Base-by-base conservation (phyloP, 1,284 basidiomycete genomes). In the Ustilago hordei region DNA sequence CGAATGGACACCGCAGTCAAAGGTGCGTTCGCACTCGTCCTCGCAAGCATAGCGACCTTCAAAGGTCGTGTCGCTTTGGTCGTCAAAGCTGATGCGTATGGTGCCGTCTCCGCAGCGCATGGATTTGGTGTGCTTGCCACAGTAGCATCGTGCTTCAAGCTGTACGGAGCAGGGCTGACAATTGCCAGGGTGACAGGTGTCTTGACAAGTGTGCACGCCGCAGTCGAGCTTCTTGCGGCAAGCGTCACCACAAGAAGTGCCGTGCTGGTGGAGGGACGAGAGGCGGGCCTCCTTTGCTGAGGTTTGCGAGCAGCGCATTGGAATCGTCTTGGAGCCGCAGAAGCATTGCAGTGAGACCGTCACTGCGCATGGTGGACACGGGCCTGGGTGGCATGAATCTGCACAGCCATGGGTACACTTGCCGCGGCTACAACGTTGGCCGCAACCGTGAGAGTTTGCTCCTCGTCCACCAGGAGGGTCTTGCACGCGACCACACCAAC, bases 311-410 rank as follows among this genome's bases (percentile, higher is more conserved):
- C 84, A 86, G 28, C 84, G 78, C 61, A 80, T 71, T 1, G 80
- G 60, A 8, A 82, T 64, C 36, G 62, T 61, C 31, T 82, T 69
- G 43, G 70, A 65, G 5, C 84, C 84, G 63, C 84, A 86, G 67
- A 81, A 85, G 64, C 84, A 86, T 15, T 76, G 67, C 54, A 81
- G 78, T 5, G 72, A 68, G n/a, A 86, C 74, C 11, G 78, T 81
- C 13, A 84, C 82, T 0, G 79, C 74, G 65, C 84, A 86, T 0
- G 83, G 81, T 9, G 84, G 83, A 45, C 84, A 86, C 0, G 84
- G 83, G 19, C 82, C 84, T 4, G 84, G 84, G 55, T 86, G 84
- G 52, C 84, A 86, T 15, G 67, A 55, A 39, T 76, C 78, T 9
- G 81, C 70, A 52, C 84, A 84, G 8, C 84, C 84, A 47, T 86